Conservation (phyloP, 2,329 filamentous ascomycete species). For the Arthrocladium fulminans region DNA sequence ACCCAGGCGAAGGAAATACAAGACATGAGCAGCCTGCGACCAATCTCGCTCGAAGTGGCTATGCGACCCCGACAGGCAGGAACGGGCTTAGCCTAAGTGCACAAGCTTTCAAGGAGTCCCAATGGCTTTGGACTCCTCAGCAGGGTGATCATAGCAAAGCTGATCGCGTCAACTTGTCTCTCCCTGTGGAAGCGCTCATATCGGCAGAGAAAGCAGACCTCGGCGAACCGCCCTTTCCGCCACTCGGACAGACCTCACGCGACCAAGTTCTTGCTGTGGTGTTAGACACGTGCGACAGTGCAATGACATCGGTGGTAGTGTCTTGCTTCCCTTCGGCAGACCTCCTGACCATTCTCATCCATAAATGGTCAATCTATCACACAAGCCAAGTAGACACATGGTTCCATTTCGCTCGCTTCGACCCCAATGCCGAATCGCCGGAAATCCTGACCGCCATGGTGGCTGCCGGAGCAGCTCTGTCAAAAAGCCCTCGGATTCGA, state of each 20-base stretch:
- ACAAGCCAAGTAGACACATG: constrained; percentile 26
- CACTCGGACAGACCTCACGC: neutral
- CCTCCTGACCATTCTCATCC: constrained; percentile 32
- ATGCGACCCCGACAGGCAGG: neutral
- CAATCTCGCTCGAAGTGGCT: neutral
- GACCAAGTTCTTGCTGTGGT: constrained; percentile 11
- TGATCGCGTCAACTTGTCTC: constrained; percentile 15
- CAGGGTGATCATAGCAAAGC: constrained; percentile 31
- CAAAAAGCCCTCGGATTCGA: constrained; percentile 30
- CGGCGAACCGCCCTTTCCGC: neutral
- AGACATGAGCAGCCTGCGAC: neutral
- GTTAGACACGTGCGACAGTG: constrained; percentile 46
- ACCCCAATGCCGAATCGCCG: constrained; percentile 29
- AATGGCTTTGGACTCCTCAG: constrained; percentile 52
- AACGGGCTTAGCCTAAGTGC: neutral
- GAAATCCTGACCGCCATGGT: constrained; percentile 33
- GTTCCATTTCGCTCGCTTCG: constrained; percentile 32
- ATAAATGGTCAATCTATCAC: constrained; percentile 30
- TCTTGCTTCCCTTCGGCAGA: constrained; percentile 35
- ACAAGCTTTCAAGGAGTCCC: constrained; percentile 9
- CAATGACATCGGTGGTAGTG: constrained; percentile 45
- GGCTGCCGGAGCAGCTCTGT: constrained; percentile 32
- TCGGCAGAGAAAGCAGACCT: neutral
- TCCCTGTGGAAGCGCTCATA: constrained; percentile 29
- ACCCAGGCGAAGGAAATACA: neutral